These are phyloP conservation scores for Phytophthora idaei DNA, from an alignment of 352 stramenopile species.

Conservation along the genomic window DNA sequence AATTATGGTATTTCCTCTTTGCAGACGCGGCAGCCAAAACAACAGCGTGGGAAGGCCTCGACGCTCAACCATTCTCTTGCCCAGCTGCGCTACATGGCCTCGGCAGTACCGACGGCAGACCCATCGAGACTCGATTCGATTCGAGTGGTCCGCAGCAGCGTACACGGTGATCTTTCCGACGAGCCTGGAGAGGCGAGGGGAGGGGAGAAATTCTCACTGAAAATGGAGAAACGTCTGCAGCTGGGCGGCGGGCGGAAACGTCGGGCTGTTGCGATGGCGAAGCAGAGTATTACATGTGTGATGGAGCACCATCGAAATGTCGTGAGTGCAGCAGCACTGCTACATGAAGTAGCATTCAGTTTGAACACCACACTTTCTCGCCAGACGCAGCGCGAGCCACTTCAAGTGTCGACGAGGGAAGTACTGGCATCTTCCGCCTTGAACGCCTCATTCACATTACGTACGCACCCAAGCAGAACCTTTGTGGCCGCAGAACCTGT, in stretches of 20 bases:
- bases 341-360: no score
- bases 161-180: slow-evolving; percentile 1
- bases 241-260: not conserved
- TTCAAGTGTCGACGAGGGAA: slow-evolving; percentile 10
- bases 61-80: slow-evolving; percentile 7
- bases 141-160: slow-evolving; percentile 16
- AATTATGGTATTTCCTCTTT: no score
- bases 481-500: slow-evolving; percentile 6
- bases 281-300: not conserved
- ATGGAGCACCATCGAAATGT: slow-evolving; percentile 11
- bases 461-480: slow-evolving; percentile 9
- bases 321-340: not conserved
- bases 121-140: slow-evolving; percentile 1
- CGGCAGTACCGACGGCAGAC: not conserved
- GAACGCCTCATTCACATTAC: slow-evolving; percentile 6
- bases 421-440: slow-evolving; percentile 17
- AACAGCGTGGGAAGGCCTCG: slow-evolving; percentile 8
- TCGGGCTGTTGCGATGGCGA: not conserved
- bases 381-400: not conserved
- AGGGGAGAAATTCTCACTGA: no score
- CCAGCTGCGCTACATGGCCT: slow-evolving; percentile 26
- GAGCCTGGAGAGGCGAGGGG: not conserved
- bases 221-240: slow-evolving; percentile 7
- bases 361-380: no score
- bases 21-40: no score